phyloP scores from a whole-genome alignment of 768 basidiomycete genomes.

The Russula vinacea region DNA sequence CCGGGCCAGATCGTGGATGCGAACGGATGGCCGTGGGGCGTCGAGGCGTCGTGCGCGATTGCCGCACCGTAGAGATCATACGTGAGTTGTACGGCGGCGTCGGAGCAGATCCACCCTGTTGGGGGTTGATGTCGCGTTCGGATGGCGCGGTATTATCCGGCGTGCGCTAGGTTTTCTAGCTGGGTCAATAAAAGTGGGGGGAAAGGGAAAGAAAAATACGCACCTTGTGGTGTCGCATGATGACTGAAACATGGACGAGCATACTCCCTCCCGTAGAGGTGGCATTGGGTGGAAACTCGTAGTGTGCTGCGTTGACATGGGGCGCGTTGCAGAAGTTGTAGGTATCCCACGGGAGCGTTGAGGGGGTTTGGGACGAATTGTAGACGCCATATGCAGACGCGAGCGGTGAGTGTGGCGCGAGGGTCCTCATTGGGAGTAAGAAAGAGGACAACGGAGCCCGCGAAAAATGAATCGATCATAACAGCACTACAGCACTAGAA shows the following conservation, averaged over 20 bases:
- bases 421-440: neutral
- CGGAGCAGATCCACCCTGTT: slow-evolving; percentile 43
- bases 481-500: slow-evolving; percentile 1
- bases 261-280: slow-evolving; percentile 32
- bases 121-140: slow-evolving; percentile 43
- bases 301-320: slow-evolving; percentile 44
- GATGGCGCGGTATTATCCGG: slow-evolving; percentile 49
- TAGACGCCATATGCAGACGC: slow-evolving; percentile 41
- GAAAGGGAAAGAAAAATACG: neutral
- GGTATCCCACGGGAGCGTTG: slow-evolving; percentile 45
- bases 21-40: slow-evolving; percentile 46
- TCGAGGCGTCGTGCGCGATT: slow-evolving; percentile 42
- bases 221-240: slow-evolving; percentile 51
- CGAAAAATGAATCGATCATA: neutral
- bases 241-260: slow-evolving; percentile 43
- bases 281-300: slow-evolving; percentile 34
- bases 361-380: slow-evolving; percentile 45
- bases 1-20: slow-evolving; percentile 46
- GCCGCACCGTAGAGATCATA: slow-evolving; percentile 40
- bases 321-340: slow-evolving; percentile 56
- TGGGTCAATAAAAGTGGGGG: neutral
- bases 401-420: neutral
- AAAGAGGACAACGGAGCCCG: neutral
- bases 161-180: slow-evolving; percentile 38
- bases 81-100: slow-evolving; percentile 39